Conservation (phyloP, 2,329 filamentous ascomycete genomes). For the Aspergillus pseudotamarii region DNA sequence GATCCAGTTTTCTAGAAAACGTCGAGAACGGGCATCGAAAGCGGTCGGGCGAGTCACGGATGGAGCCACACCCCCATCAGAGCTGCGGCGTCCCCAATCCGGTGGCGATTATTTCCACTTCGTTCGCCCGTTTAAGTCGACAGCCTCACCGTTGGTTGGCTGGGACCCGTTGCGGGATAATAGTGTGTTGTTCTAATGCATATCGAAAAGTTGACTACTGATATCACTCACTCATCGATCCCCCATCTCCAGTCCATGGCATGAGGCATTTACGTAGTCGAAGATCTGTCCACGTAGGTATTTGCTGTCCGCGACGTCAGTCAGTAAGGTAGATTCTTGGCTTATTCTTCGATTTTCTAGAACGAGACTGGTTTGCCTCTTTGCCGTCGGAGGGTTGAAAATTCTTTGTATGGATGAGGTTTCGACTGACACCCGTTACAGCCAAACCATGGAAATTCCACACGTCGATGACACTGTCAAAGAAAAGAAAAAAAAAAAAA, state of each 20-base stretch:
- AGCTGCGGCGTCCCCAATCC: neutral
- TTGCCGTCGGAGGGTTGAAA: neutral
- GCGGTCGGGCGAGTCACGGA: slow-evolving; percentile 4
- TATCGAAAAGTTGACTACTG: neutral
- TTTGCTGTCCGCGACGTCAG: neutral
- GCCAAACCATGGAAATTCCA: neutral
- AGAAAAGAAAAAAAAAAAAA: neutral
- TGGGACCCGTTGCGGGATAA: neutral
- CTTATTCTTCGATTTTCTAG: slow-evolving; percentile 1
- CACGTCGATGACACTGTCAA: neutral
- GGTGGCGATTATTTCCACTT: slow-evolving; percentile 5
- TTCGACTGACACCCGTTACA: neutral
- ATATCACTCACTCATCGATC: neutral
- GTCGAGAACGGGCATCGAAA: slow-evolving; percentile 31
- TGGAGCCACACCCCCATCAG: slow-evolving; percentile 5
- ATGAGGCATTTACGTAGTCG: slow-evolving; percentile 1
- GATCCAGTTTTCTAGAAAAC: slow-evolving; percentile 38
- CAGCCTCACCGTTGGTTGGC: slow-evolving; percentile 3
- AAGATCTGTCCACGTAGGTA: neutral
- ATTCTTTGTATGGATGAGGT: neutral
- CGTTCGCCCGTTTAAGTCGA: neutral
- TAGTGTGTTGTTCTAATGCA: neutral
- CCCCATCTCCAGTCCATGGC: neutral
- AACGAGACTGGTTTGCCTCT: neutral
- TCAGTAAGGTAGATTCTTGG: neutral